Percentiles rank a stretch among this genome's conserved stretches.
Conservation (phyloP, 495 filamentous ascomycete genomes). For the Monascus purpureus region DNA sequence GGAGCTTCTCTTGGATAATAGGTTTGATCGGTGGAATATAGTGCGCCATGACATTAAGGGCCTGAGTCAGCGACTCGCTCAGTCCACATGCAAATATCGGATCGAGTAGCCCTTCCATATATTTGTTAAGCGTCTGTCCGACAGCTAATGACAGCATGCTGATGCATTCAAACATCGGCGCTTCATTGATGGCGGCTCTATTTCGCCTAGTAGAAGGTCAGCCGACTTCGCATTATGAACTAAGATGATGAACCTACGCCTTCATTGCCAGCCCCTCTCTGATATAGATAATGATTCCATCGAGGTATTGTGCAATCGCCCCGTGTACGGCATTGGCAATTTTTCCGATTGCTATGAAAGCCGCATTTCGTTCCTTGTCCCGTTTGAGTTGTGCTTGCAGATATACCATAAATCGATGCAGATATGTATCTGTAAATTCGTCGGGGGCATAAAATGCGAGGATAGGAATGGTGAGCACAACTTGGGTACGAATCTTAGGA, state of each 20-base stretch:
- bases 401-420: slow-evolving; percentile 95
- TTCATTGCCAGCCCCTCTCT: slow-evolving; percentile 79
- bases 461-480: slow-evolving; percentile 79
- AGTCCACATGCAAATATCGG: slow-evolving; percentile 95
- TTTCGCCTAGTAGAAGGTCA: slow-evolving; percentile 43
- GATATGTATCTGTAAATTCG: slow-evolving; percentile 67
- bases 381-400: slow-evolving; percentile 91
- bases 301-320: slow-evolving; percentile 86
- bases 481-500: slow-evolving; percentile 67
- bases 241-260: slow-evolving; percentile 31
- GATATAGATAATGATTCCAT: slow-evolving; percentile 82
- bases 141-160: slow-evolving; percentile 91
- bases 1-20: slow-evolving; percentile 81
- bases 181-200: slow-evolving; percentile 53
- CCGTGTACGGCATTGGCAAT: slow-evolving; percentile 92
- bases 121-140: slow-evolving; percentile 91
- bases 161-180: slow-evolving; percentile 95
- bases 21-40: slow-evolving; percentile 91
- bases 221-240: not conserved
- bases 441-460: slow-evolving; percentile 84
- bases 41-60: slow-evolving; percentile 93
- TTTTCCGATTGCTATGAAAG: slow-evolving; percentile 88
- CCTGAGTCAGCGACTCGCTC: slow-evolving; percentile 82
- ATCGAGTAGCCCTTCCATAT: slow-evolving; percentile 90
- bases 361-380: slow-evolving; percentile 80